Conservation (phyloP, 257 asterid genomes). For the Ophiorrhiza pumila region DNA sequence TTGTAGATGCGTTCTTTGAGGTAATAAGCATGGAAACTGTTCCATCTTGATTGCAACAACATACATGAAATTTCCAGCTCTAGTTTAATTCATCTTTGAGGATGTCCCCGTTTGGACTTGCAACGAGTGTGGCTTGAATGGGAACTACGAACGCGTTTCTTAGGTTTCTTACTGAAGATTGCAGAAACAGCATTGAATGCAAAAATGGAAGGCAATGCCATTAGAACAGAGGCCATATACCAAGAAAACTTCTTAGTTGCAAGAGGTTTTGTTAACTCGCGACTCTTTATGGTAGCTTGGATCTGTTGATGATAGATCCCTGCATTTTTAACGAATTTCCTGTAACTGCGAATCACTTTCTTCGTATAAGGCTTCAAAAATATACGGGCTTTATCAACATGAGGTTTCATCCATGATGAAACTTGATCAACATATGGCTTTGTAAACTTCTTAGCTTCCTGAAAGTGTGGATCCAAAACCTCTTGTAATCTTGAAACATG, state of each 20-base stretch:
- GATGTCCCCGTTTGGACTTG: constrained; percentile 29
- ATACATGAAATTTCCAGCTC: not conserved
- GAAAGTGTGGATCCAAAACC: constrained; percentile 29
- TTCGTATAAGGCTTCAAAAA: constrained; percentile 37
- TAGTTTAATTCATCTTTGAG: constrained; percentile 23
- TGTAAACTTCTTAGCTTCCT: constrained; percentile 37
- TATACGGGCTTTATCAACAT: constrained; percentile 25
- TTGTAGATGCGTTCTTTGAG: not conserved
- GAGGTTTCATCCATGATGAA: constrained; percentile 31
- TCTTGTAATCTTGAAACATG: constrained; percentile 24
- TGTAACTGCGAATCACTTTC: constrained; percentile 23
- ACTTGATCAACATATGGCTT: constrained; percentile 39
- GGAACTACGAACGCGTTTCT: constrained; percentile 29
- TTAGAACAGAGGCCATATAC: constrained; percentile 33
- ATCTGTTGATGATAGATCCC: constrained; percentile 36
- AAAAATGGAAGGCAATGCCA: constrained; percentile 34
- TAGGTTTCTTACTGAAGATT: constrained; percentile 30
- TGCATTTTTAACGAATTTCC: constrained; percentile 16
- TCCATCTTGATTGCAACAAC: constrained; percentile 13
- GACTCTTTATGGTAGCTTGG: constrained; percentile 30
- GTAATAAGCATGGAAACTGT: not conserved
- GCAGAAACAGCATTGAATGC: constrained; percentile 22
- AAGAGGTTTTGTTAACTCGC: constrained; percentile 35
- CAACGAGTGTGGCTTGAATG: constrained; percentile 33
- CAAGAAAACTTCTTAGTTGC: constrained; percentile 32